These are phyloP conservation scores for Podila epigama DNA, from an alignment of 192 early-diverging fungal species.

Conservation along the genomic window DNA sequence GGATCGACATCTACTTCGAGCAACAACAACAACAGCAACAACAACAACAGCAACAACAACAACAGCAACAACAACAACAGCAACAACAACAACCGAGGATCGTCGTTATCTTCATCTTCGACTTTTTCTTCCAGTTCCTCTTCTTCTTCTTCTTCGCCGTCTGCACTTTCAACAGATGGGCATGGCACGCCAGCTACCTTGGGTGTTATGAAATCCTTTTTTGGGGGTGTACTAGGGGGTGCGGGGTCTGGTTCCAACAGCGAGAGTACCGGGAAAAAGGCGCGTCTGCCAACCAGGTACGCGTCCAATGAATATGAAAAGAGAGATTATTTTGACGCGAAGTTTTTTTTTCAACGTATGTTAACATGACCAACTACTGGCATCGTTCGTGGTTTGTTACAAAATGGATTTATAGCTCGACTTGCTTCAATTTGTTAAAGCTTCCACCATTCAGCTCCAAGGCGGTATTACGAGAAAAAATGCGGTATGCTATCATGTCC, in stretches of 20 bases:
- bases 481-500: conserved; percentile 72
- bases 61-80: no score
- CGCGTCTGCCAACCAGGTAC: conserved; percentile 61
- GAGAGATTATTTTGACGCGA: no score
- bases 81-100: no score
- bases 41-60: no score
- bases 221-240: conserved; percentile 62
- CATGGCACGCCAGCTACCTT: conserved; percentile 38
- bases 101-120: not conserved
- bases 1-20: no score
- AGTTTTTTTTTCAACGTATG: no score
- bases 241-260: conserved; percentile 48
- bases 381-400: no score
- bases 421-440: conserved; percentile 39
- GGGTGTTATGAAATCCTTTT: conserved; percentile 61
- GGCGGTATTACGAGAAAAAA: conserved; percentile 61
- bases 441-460: conserved; percentile 54
- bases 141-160: conserved; percentile 3
- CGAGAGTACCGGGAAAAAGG: conserved; percentile 61
- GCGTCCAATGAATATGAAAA: no score
- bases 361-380: no score
- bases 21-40: no score
- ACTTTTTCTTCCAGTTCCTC: conserved; percentile 3
- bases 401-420: conserved; percentile 13
- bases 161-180: conserved; percentile 14